Evolutionary conservation across 2,329 filamentous ascomycete genomes (phyloP).

Genomic region (Waltergamsia citrina): DNA sequence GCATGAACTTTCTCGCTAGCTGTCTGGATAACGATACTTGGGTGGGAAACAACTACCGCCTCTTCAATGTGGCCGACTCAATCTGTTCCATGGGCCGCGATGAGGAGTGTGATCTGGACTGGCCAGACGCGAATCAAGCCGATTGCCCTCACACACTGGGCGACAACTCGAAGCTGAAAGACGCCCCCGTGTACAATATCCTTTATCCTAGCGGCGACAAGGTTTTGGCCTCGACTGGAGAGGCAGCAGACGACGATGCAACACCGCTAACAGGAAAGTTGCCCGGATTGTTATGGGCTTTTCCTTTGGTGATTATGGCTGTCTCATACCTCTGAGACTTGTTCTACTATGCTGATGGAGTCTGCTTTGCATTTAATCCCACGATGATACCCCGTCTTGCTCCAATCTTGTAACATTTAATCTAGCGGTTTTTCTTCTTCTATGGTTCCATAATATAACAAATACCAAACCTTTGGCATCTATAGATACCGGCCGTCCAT

Average conservation of each 20-base stretch:
- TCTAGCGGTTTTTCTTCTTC: no score
- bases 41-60: constrained; percentile 35
- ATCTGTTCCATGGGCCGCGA: constrained; percentile 35
- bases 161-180: constrained; percentile 19
- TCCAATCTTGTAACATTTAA: no score
- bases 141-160: constrained; percentile 32
- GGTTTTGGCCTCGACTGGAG: constrained; percentile 21
- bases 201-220: constrained; percentile 32
- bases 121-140: constrained; percentile 32
- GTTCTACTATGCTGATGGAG: no score
- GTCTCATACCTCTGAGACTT: no score
- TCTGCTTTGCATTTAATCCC: no score
- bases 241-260: constrained; percentile 3
- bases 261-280: not conserved
- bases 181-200: constrained; percentile 35
- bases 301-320: not conserved
- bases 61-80: constrained; percentile 42
- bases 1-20: constrained; percentile 40
- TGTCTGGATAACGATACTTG: constrained; percentile 32
- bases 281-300: no score
- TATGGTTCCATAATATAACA: no score
- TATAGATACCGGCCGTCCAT: no score
- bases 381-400: no score
- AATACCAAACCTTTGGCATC: no score
- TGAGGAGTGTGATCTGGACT: constrained; percentile 34